Evolutionary conservation across 129 eudicot species (phyloP).

Genomic region (carrot (Daucus carota)): DNA sequence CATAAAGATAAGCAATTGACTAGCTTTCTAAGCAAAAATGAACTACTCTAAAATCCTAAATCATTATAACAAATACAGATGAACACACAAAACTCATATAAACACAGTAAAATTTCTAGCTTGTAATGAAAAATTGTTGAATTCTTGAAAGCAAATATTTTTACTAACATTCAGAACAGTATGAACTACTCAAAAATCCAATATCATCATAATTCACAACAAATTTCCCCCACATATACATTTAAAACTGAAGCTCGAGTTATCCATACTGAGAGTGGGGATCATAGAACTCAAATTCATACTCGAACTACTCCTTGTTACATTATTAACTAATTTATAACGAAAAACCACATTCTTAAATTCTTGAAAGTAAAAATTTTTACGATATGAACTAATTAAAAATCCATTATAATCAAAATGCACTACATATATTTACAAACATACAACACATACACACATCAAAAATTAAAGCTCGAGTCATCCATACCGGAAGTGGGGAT

Average conservation of each 20-base stretch:
- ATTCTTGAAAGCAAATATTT: background rate
- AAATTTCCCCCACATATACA: background rate
- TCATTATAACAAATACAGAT: background rate
- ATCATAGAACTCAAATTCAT: conserved; percentile 54
- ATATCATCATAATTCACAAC: background rate
- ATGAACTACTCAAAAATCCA: background rate
- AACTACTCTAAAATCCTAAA: background rate
- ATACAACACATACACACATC: background rate
- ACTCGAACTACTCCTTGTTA: background rate
- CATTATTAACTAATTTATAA: background rate
- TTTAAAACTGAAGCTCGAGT: background rate
- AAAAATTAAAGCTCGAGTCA: background rate
- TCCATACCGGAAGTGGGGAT: conserved; percentile 83
- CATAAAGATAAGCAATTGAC: background rate
- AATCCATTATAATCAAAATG: background rate
- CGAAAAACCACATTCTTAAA: background rate
- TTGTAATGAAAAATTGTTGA: background rate
- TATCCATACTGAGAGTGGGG: conserved; percentile 74
- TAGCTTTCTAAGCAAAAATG: background rate
- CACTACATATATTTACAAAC: background rate
- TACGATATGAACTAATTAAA: background rate
- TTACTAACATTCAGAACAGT: background rate
- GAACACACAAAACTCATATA: background rate
- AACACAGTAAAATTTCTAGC: background rate
- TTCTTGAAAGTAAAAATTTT: background rate